A percentile compares a stretch with the other conserved stretches of the same genome.
Conservation (phyloP, 2,329 filamentous ascomycete genomes). For the Boeremia exigua region DNA sequence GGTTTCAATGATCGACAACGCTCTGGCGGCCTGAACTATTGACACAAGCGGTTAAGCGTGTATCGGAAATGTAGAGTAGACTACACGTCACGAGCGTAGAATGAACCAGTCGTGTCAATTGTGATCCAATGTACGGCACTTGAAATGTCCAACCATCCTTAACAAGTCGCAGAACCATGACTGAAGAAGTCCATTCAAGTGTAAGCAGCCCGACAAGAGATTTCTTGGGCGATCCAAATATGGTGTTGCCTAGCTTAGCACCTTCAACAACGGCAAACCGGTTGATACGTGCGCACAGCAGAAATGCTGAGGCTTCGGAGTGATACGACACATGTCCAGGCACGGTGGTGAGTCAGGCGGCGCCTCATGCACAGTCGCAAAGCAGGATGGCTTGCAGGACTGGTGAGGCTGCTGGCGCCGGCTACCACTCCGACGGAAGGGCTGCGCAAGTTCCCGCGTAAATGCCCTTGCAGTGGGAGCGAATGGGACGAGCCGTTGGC, state of each 20-base stretch:
- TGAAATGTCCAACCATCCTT: too few relatives aligned
- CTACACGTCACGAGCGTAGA: background rate
- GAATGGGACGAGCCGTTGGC: conserved; percentile 13
- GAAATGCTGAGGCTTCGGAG: background rate
- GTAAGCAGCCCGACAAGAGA: too few relatives aligned
- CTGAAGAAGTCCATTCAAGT: too few relatives aligned
- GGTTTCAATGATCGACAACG: background rate
- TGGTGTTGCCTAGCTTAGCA: background rate
- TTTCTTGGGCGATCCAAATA: background rate
- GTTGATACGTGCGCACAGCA: background rate
- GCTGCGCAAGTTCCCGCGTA: conserved; percentile 11
- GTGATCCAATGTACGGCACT: background rate
- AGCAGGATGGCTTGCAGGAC: conserved; percentile 13
- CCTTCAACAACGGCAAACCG: background rate
- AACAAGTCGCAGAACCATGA: too few relatives aligned
- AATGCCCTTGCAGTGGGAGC: conserved; percentile 12
- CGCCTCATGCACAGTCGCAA: background rate
- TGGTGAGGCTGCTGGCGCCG: conserved; percentile 11
- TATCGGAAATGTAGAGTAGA: background rate
- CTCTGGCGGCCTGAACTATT: background rate
- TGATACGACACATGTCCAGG: background rate
- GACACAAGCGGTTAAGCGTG: background rate
- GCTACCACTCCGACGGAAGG: conserved; percentile 13
- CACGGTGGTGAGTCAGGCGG: background rate
- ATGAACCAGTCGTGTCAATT: background rate